These are phyloP conservation scores for Ceratocystis colombiana DNA, from an alignment of 2,329 filamentous ascomycete genomes.

Conservation along the genomic window DNA sequence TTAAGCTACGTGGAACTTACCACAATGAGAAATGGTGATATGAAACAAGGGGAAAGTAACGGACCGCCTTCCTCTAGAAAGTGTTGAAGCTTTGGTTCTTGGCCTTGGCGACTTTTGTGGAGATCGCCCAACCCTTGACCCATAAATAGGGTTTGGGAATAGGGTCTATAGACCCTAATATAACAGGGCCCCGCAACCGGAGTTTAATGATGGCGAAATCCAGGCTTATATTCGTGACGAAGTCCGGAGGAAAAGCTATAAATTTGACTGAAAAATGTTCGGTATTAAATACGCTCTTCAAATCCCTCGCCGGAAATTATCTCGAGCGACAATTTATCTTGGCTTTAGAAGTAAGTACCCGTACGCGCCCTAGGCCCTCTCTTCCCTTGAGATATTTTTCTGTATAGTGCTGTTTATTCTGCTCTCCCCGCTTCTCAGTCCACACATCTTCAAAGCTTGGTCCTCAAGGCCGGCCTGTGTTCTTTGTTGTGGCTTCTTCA, in stretches of 20 bases:
- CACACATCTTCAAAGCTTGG: slow-evolving; percentile 7
- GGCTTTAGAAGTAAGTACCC: not conserved
- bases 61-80: slow-evolving; percentile 20
- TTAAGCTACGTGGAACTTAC: slow-evolving; percentile 19
- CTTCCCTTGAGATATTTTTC: not conserved
- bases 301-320: not conserved
- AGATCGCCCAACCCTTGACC: not conserved
- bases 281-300: not conserved
- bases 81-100: slow-evolving; percentile 26
- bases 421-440: not conserved
- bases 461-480: not conserved
- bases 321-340: not conserved
- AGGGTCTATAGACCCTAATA: not conserved
- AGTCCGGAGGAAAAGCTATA: not conserved
- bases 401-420: not conserved
- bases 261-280: not conserved
- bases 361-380: not conserved
- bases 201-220: slow-evolving; percentile 18
- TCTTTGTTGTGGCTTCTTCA: not conserved
- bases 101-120: slow-evolving; percentile 4
- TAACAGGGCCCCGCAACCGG: slow-evolving; percentile 13
- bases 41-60: slow-evolving; percentile 17
- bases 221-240: not conserved
- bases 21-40: not conserved
- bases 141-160: accelerated